These are phyloP conservation scores for Amniculicola lignicola DNA, from an alignment of 495 filamentous ascomycete genomes.

Conservation along the genomic window DNA sequence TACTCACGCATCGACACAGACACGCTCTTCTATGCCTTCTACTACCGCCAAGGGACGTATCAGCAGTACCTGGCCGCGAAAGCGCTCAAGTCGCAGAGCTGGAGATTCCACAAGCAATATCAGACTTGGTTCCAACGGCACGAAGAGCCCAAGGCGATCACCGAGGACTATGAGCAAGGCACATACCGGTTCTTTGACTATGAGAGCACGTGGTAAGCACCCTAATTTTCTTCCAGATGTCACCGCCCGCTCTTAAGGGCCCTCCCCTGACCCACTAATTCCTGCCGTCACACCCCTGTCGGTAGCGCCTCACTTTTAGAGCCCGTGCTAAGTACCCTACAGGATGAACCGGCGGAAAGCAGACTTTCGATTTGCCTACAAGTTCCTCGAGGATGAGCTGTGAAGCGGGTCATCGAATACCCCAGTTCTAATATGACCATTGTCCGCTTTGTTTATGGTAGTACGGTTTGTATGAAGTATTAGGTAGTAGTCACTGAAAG, in stretches of 20 bases:
- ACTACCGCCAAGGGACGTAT: conserved; percentile 94
- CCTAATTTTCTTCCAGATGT: neutral
- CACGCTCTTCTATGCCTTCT: conserved; percentile 98
- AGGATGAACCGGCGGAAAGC: conserved; percentile 99
- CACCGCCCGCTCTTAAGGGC: neutral
- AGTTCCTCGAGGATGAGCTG: conserved; percentile 91
- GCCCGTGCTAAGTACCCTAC: conserved; percentile 24
- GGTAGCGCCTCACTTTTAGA: conserved; percentile 14
- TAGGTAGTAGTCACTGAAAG: conserved; percentile 22
- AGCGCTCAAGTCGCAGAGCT: conserved; percentile 92
- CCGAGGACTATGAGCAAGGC: conserved; percentile 96
- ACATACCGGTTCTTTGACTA: conserved; percentile 99
- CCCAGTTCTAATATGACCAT: neutral
- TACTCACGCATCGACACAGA: conserved; percentile 90
- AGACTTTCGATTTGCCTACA: conserved; percentile 98
- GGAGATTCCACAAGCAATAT: conserved; percentile 99
- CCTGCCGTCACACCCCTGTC: conserved; percentile 8
- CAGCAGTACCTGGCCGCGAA: conserved; percentile 97
- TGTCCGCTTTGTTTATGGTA: neutral
- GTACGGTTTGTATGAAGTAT: conserved; percentile 20
- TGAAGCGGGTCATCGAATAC: conserved; percentile 41
- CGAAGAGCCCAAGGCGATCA: conserved; percentile 96
- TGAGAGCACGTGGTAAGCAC: conserved; percentile 91
- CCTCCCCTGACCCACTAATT: neutral
- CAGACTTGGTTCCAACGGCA: conserved; percentile 99